A percentile compares a stretch with the other conserved stretches of the same genome.
phyloP scores from a whole-genome alignment of 1,139 yeast genomes.

The Debaryomycetaceae sp. region DNA sequence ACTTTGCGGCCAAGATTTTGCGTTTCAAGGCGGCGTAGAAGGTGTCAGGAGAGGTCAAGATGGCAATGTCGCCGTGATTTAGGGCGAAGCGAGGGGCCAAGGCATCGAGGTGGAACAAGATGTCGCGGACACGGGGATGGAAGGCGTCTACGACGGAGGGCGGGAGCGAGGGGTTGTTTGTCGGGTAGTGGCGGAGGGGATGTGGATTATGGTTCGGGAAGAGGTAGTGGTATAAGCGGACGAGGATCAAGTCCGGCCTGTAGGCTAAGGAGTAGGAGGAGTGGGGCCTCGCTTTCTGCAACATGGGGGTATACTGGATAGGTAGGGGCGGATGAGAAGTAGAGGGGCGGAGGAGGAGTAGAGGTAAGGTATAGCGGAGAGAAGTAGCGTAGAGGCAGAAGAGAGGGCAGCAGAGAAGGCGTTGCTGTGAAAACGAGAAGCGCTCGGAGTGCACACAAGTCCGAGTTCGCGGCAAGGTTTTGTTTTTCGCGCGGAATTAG shows the following conservation, averaged over 20 bases:
- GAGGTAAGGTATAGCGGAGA: too few relatives aligned
- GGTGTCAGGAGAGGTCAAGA: constrained; percentile 53
- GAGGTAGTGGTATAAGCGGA: constrained; percentile 5
- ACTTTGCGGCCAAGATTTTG: constrained; percentile 44
- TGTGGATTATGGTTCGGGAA: constrained; percentile 4
- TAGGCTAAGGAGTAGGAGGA: too few relatives aligned
- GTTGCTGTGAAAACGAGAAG: too few relatives aligned
- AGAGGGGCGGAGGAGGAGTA: too few relatives aligned
- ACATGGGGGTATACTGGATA: too few relatives aligned
- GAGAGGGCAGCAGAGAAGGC: too few relatives aligned
- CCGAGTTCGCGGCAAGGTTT: too few relatives aligned
- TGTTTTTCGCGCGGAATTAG: too few relatives aligned
- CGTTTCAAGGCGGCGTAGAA: constrained; percentile 56
- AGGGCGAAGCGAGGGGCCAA: constrained; percentile 65
- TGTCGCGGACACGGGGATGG: constrained; percentile 38
- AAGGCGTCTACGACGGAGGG: constrained; percentile 17
- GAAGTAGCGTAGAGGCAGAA: too few relatives aligned
- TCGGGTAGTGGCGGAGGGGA: constrained; percentile 12
- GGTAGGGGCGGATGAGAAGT: too few relatives aligned
- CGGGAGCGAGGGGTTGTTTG: constrained; percentile 17
- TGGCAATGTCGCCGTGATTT: constrained; percentile 47
- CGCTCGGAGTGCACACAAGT: too few relatives aligned
- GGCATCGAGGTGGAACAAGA: constrained; percentile 48
- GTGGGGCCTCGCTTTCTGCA: too few relatives aligned
- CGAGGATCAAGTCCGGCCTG: background rate